Evolutionary conservation across 2,329 filamentous ascomycete species (phyloP), one percentile per base, ranked within the genome.

Genomic region (Ceratocystis papillata): DNA sequence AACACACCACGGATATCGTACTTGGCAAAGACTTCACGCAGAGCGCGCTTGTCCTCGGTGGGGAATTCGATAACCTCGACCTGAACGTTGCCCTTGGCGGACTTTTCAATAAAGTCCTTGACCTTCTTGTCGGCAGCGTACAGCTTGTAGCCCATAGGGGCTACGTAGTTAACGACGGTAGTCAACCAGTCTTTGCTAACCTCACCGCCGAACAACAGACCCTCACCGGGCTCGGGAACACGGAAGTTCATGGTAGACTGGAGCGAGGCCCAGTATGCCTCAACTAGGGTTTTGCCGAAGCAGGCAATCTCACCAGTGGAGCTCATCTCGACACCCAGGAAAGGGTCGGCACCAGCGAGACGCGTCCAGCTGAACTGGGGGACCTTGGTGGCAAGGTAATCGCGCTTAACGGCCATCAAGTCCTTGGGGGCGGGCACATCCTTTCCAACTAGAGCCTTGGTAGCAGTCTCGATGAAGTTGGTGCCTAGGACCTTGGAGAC

Each of bases 351-450:
- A 72, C 94, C 94, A 61, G 94, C 93, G 67, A 99, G 86, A 81
- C 94, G 90, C 69, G 94, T 97, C 94, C 94, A 99, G 12, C 90
- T 94, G 84, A 99, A 99, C 77, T 99, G 94, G 28, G 94, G 92
- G 63, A 99, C 94, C 83, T 99, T 99, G 76, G 92, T 96, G 41
- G 94, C 94, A 63, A 96, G 79, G 77, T 96, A 97, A 77, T 96
- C 86, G 70, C 92, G 88, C 82, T 95, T 88, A 72, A 86, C 79
- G 25, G 84, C 81, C 94, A 99, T 99, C 69, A 94, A 85, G 73
- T 99, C 93, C 53, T 84, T 84, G 41, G 92, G 87, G 70, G 88
- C 85, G 22, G 94, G 93, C 2, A 97, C 88, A 66, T 93, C 81
- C 74, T 88, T 86, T 74, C 88, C 90, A 67, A 95, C 84, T 64